Conservation (phyloP, 2,329 filamentous ascomycete species). For the Ascochyta koolunga region DNA sequence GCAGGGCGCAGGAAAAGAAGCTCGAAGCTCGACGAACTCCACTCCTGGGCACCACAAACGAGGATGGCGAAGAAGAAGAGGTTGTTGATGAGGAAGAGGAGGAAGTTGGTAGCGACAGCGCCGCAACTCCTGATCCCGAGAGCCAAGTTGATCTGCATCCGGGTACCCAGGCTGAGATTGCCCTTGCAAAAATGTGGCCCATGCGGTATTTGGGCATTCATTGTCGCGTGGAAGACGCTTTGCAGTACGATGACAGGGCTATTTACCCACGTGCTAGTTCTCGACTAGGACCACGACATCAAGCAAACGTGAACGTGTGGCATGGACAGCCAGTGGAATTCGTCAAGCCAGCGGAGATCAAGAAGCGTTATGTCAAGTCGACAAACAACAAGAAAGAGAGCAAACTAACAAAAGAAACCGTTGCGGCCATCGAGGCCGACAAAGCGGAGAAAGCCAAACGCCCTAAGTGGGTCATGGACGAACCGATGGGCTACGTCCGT, state of each 20-base stretch:
- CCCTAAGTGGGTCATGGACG: constrained; percentile 92
- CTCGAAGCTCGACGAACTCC: constrained; percentile 89
- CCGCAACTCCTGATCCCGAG: constrained; percentile 55
- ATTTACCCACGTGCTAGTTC: constrained; percentile 97
- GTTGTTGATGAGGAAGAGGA: constrained; percentile 73
- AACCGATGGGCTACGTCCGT: constrained; percentile 81
- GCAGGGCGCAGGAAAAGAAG: constrained; percentile 91
- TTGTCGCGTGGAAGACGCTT: constrained; percentile 90
- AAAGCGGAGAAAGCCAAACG: constrained; percentile 78
- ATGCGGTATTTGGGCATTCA: constrained; percentile 96
- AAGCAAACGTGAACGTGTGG: constrained; percentile 86
- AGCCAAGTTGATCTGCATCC: constrained; percentile 64
- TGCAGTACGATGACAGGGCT: constrained; percentile 91
- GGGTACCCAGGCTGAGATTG: constrained; percentile 83
- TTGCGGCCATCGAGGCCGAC: constrained; percentile 81
- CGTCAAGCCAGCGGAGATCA: constrained; percentile 85
- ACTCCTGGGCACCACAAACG: constrained; percentile 62
- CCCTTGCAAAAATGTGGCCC: constrained; percentile 93
- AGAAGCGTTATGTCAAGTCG: constrained; percentile 72
- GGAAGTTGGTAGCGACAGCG: constrained; percentile 67
- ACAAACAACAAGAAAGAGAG: constrained; percentile 72
- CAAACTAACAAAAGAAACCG: constrained; percentile 79
- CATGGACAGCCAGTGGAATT: constrained; percentile 86
- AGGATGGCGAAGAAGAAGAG: constrained; percentile 68
- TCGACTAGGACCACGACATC: constrained; percentile 86